phyloP scores from a whole-genome alignment of 306 rosid genomes.

The Glycine soja region DNA sequence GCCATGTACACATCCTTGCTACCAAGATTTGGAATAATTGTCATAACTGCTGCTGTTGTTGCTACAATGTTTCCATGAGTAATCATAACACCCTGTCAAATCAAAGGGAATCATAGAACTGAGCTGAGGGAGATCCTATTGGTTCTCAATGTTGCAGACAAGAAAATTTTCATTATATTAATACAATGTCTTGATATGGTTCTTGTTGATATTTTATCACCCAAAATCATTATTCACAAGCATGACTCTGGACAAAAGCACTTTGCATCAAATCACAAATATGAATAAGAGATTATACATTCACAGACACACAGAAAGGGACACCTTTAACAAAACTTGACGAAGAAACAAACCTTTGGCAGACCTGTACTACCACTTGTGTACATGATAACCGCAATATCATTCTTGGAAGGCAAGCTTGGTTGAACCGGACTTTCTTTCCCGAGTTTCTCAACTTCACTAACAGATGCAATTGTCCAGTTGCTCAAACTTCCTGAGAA shows the following conservation, averaged over 20 bases:
- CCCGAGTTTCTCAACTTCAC: conserved; percentile 85
- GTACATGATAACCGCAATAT: conserved; percentile 82
- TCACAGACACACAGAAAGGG: background rate
- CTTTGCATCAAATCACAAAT: conserved; percentile 29
- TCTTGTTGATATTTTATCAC: too few species aligned
- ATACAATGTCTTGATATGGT: background rate
- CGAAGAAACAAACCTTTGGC: conserved; percentile 75
- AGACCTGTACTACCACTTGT: conserved; percentile 95
- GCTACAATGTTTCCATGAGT: conserved; percentile 90
- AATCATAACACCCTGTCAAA: conserved; percentile 78
- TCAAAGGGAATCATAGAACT: conserved; percentile 2
- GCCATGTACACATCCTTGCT: conserved; percentile 80
- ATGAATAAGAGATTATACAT: conserved; percentile 8
- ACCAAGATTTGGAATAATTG: conserved; percentile 69
- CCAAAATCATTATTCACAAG: background rate
- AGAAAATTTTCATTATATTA: too few species aligned
- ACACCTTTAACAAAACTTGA: background rate
- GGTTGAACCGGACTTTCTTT: conserved; percentile 60
- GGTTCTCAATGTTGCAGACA: background rate
- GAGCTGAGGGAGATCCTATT: conserved; percentile 10
- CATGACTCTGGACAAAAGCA: conserved; percentile 16
- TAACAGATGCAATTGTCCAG: conserved; percentile 64
- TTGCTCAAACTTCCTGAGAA: conserved; percentile 51
- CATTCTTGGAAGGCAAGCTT: conserved; percentile 75
- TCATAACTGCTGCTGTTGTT: conserved; percentile 76